Conservation (phyloP, 768 basidiomycete genomes). For the Lepiota venenata region DNA sequence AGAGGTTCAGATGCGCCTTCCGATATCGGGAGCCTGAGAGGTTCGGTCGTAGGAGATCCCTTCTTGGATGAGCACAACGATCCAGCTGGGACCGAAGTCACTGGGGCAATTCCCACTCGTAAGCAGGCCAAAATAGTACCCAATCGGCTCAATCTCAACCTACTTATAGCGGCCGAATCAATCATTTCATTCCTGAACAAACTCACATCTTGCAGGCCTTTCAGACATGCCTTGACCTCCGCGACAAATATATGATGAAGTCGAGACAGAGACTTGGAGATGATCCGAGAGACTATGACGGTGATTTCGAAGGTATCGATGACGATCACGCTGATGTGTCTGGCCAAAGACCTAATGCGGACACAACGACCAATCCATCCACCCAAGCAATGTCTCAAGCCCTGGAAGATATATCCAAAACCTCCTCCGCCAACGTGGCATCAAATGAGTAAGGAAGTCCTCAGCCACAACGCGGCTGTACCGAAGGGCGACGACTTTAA, state of each 20-base stretch:
- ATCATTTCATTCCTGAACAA: conserved; percentile 43
- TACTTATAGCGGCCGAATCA: conserved; percentile 18
- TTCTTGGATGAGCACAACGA: conserved; percentile 33
- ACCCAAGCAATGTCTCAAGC: conserved; percentile 28
- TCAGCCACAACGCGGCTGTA: conserved; percentile 36
- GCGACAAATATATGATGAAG: conserved; percentile 91
- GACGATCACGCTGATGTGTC: conserved; percentile 59
- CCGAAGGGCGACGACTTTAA: conserved; percentile 51
- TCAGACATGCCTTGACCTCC: conserved; percentile 81
- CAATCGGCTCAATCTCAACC: not conserved
- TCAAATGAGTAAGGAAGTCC: conserved; percentile 55
- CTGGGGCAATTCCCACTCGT: conserved; percentile 28
- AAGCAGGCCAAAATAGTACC: conserved; percentile 8
- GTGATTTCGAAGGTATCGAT: conserved; percentile 65
- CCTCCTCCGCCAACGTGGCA: conserved; percentile 98
- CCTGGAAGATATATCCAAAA: conserved; percentile 89
- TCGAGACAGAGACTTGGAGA: conserved; percentile 93
- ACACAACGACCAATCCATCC: conserved; percentile 20
- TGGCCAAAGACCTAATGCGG: conserved; percentile 63
- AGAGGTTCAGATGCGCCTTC: conserved; percentile 54
- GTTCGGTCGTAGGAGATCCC: conserved; percentile 22
- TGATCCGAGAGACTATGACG: conserved; percentile 91
- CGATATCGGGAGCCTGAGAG: conserved; percentile 37
- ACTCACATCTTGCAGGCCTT: conserved; percentile 65
- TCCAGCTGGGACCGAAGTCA: conserved; percentile 12